phyloP scores from a whole-genome alignment of 202 grass and related monocot genomes.

The Digitaria exilis region DNA sequence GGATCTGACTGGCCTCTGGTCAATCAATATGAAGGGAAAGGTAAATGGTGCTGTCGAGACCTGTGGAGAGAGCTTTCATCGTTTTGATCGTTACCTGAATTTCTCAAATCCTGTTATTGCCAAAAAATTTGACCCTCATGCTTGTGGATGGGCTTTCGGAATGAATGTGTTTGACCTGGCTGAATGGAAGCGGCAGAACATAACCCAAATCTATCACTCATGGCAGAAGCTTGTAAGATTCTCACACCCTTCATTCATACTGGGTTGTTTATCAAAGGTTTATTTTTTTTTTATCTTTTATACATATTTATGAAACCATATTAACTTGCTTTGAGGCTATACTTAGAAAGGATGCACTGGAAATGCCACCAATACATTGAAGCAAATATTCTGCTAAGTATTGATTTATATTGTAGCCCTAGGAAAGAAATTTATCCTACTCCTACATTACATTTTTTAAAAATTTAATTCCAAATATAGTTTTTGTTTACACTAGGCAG shows the following conservation, averaged over 20 bases:
- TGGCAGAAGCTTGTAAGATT: constrained; percentile 84
- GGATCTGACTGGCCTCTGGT: not conserved
- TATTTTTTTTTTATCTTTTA: not conserved
- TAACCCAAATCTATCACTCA: constrained; percentile 71
- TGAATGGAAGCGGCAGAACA: constrained; percentile 77
- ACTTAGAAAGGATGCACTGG: not conserved
- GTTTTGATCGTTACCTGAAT: constrained; percentile 70
- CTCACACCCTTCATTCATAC: constrained; percentile 24
- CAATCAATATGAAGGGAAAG: too few species aligned
- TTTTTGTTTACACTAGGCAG: constrained; percentile 16
- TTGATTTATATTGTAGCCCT: not conserved
- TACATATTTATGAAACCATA: not conserved
- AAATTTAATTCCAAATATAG: not conserved
- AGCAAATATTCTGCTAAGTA: not conserved
- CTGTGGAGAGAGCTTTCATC: constrained; percentile 78
- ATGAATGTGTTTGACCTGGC: constrained; percentile 90
- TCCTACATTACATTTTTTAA: not conserved
- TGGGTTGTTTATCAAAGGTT: not conserved
- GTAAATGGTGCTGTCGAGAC: constrained; percentile 61
- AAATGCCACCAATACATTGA: not conserved
- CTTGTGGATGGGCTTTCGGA: constrained; percentile 87
- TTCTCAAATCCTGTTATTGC: constrained; percentile 84
- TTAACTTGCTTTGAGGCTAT: not conserved
- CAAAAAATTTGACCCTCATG: constrained; percentile 76
- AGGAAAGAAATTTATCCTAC: not conserved